phyloP scores from a whole-genome alignment of 176 grass and related monocot genomes.

The Puya raimondii region DNA sequence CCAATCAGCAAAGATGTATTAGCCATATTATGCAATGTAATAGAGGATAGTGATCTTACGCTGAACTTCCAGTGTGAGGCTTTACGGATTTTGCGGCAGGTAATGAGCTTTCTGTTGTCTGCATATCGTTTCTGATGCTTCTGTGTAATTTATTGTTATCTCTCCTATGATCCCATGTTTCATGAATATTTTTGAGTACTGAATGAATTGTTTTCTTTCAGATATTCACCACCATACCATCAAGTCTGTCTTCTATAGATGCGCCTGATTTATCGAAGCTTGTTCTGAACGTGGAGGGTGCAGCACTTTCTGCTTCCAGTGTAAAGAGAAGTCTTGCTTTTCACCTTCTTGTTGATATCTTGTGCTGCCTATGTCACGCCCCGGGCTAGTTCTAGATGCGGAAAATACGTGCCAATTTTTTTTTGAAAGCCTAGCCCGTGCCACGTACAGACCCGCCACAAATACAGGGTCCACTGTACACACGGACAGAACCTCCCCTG shows the following conservation, averaged over 20 bases:
- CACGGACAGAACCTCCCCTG: too few relatives aligned
- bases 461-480: too few relatives aligned
- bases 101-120: slow-evolving; percentile 9
- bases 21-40: slow-evolving; percentile 28
- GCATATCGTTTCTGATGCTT: neutral
- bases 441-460: too few relatives aligned
- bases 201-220: slow-evolving; percentile 23
- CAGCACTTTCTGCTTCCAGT: slow-evolving; percentile 36
- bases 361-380: too few relatives aligned
- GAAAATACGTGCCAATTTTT: too few relatives aligned
- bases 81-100: slow-evolving; percentile 61
- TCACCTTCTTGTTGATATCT: slow-evolving; percentile 43
- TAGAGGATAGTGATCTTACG: slow-evolving; percentile 31
- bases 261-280: slow-evolving; percentile 38
- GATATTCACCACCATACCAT: slow-evolving; percentile 29
- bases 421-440: too few relatives aligned
- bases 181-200: slow-evolving; percentile 22
- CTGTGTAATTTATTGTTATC: neutral
- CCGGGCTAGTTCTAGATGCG: too few relatives aligned
- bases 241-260: slow-evolving; percentile 20
- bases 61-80: slow-evolving; percentile 36
- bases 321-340: slow-evolving; percentile 35
- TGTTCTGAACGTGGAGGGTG: slow-evolving; percentile 30
- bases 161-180: neutral
- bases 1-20: slow-evolving; percentile 31